These are phyloP conservation scores for Paramecium pentaurelia DNA, from an alignment of 73 alveolate genomes.

Conservation along the genomic window DNA sequence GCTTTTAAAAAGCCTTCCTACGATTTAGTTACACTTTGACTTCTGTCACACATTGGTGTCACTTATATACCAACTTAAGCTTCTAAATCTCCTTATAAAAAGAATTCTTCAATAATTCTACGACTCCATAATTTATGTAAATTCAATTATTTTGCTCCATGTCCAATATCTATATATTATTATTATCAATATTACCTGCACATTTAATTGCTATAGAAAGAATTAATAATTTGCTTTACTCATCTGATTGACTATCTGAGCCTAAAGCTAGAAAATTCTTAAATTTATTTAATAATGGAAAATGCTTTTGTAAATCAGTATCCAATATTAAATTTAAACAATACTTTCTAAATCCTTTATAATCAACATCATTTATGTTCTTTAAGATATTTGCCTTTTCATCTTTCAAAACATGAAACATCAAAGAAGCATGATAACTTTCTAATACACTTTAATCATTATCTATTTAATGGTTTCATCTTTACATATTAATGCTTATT, in stretches of 20 bases:
- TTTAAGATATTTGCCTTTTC: slow-evolving; percentile 15
- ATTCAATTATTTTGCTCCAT: slow-evolving; percentile 49
- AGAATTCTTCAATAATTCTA: slow-evolving; percentile 36
- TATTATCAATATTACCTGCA: slow-evolving; percentile 39
- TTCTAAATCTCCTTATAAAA: slow-evolving; percentile 54
- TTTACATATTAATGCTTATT: slow-evolving; percentile 34
- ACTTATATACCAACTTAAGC: slow-evolving; percentile 15
- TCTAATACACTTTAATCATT: slow-evolving; percentile 41
- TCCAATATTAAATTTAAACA: slow-evolving; percentile 27
- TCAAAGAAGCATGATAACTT: slow-evolving; percentile 28
- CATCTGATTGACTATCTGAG: slow-evolving; percentile 21
- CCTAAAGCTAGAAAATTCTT: slow-evolving; percentile 24
- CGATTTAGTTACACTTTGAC: background rate
- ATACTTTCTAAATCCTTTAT: slow-evolving; percentile 28
- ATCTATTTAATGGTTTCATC: background rate
- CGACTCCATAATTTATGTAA: slow-evolving; percentile 49
- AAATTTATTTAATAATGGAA: slow-evolving; percentile 22
- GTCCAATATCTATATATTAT: slow-evolving; percentile 43
- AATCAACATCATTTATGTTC: background rate
- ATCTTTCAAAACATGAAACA: slow-evolving; percentile 37
- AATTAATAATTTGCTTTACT: slow-evolving; percentile 67
- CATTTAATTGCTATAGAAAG: slow-evolving; percentile 68
- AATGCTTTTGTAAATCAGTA: slow-evolving; percentile 33
- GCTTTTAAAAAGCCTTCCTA: slow-evolving; percentile 53
- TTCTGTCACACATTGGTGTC: slow-evolving; percentile 55